Base-by-base conservation (phyloP, 306 rosid species). In the Cicer pinnatifidum region DNA sequence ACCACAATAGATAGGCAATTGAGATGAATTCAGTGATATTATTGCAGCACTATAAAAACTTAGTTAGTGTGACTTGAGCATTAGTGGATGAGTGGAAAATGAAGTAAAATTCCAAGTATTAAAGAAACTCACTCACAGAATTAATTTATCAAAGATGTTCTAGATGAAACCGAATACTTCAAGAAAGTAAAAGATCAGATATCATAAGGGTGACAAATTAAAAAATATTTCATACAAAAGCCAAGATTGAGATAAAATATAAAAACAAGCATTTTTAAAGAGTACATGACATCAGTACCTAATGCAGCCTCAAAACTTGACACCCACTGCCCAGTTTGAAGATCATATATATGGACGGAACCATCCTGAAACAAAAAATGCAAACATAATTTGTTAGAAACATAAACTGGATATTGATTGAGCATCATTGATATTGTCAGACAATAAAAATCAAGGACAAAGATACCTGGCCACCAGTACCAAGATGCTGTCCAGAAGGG, bases 401-500 rank as follows among this genome's bases (percentile, higher is more conserved):
- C 39, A 45, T 52, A 15, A 69, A 46, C 43, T 38, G 28, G 59
- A 71, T 43, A 39, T 35, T 60, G 44, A 70, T 44, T 68, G 75
- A 9, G 47, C 46, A 10, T 35, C 43, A 48, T 46, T 59, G 64
- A 58, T 58, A 43, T 75, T 75, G 77, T 57, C 69, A 59, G 50
- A 61, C 63, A 65, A 79, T 12, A 19, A 11, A 76, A 67, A 73
- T 67, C 47, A 61, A 68, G 80, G 72, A 73, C 72, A 23, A 45
- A 65, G 38, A 57, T 84, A 91, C 98, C 99, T 94, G 99, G 73
- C 99, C 99, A 61, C 99, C 99, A 1, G 99, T 88, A 72, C 92
- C 91, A 75, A 94, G 99, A 84, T 88, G 79, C 81, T 58, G 86
- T 43, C 97, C 97, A 33, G 81, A 87, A 75, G 96, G 96, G 84